Conservation (phyloP, 495 filamentous ascomycete genomes). For the Chlorociboria aeruginascens region DNA sequence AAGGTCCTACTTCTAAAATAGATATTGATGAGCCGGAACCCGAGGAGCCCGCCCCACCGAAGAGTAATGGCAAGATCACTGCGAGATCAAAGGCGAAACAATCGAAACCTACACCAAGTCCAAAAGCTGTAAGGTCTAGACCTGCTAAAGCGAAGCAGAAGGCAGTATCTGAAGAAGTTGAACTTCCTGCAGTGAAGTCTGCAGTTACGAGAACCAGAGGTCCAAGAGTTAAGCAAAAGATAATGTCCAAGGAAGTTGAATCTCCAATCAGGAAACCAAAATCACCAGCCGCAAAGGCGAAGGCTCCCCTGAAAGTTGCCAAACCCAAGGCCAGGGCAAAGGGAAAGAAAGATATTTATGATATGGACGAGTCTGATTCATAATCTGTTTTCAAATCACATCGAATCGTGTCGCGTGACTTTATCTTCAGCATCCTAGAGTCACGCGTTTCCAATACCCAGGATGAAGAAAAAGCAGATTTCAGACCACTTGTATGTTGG, state of each 20-base stretch:
- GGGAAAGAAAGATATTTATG: conserved; percentile 8
- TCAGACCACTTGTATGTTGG: too few species aligned
- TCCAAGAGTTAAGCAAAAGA: neutral
- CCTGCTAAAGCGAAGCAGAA: neutral
- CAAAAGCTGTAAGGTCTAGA: neutral
- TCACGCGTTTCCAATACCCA: too few species aligned
- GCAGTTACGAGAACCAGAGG: neutral
- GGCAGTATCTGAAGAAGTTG: neutral
- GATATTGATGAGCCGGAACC: conserved; percentile 20
- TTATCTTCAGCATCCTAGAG: too few species aligned
- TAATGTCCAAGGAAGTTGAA: neutral
- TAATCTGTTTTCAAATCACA: too few species aligned
- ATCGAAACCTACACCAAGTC: neutral
- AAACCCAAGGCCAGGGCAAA: neutral
- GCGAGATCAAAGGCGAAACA: conserved; percentile 1
- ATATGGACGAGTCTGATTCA: conserved; percentile 9
- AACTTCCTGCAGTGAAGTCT: too few species aligned
- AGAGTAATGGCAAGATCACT: neutral
- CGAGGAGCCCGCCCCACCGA: neutral
- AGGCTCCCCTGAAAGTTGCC: neutral
- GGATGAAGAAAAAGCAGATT: too few species aligned
- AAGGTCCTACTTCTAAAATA: conserved; percentile 9
- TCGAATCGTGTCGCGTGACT: too few species aligned
- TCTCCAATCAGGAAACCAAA: neutral
- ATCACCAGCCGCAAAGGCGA: neutral